A percentile compares a stretch with the other conserved stretches of the same genome.
These are phyloP conservation scores for Gossypium herbaceum DNA, from an alignment of 345 rosid species.

Conservation along the genomic window DNA sequence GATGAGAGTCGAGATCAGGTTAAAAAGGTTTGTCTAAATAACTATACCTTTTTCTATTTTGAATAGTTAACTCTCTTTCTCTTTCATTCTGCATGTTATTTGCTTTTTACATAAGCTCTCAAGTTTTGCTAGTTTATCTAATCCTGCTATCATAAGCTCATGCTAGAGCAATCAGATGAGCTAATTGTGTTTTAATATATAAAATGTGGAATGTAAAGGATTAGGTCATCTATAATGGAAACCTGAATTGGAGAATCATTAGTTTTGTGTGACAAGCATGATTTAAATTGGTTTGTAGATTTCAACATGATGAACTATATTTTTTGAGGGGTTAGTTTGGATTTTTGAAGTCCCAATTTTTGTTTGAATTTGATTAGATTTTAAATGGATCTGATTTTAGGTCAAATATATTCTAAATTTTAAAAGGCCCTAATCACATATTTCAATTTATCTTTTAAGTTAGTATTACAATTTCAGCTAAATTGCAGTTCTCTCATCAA, in stretches of 20 bases:
- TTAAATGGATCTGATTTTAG: background rate
- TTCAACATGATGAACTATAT: background rate
- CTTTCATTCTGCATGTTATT: background rate
- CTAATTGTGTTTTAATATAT: background rate
- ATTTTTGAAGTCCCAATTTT: background rate
- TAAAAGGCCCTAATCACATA: background rate
- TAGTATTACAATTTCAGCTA: background rate
- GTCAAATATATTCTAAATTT: background rate
- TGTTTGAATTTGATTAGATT: background rate
- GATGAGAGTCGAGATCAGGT: slow-evolving; percentile 59
- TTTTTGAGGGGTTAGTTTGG: background rate
- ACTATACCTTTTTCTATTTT: background rate
- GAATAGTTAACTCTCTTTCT: background rate
- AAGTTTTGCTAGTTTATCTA: background rate
- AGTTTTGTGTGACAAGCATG: background rate
- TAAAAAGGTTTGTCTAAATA: slow-evolving; percentile 53
- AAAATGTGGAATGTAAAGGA: background rate
- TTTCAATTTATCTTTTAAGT: background rate
- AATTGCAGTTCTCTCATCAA: background rate
- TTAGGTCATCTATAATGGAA: background rate
- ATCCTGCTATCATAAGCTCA: background rate
- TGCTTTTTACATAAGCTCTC: background rate
- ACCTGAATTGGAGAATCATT: background rate
- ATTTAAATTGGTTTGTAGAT: background rate
- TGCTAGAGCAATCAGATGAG: slow-evolving; percentile 2